Conservation (phyloP, 257 asterid species). For the Nicotiana obtusifolia region DNA sequence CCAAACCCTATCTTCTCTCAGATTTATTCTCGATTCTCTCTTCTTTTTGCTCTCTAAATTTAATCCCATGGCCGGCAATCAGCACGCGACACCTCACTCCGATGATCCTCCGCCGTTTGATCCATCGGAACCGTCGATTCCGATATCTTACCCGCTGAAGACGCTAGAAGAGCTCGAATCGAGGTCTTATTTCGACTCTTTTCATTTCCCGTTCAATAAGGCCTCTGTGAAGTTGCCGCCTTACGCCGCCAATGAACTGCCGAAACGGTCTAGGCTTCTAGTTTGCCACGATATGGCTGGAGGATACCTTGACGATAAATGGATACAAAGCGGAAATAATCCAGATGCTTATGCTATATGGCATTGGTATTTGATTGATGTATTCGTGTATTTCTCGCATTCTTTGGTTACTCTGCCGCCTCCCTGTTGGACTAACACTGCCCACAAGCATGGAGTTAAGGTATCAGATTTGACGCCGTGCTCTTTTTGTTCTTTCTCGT, state of each 20-base stretch:
- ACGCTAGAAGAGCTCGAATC: conserved; percentile 77
- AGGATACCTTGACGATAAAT: conserved; percentile 75
- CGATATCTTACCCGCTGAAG: conserved; percentile 71
- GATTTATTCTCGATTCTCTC: conserved; percentile 28
- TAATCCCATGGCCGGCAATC: conserved; percentile 10
- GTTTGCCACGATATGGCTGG: conserved; percentile 95
- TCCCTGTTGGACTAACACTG: conserved; percentile 87
- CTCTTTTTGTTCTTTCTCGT: neutral
- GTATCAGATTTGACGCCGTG: conserved; percentile 16
- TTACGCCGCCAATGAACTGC: conserved; percentile 23
- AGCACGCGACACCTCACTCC: neutral
- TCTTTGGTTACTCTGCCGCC: conserved; percentile 85
- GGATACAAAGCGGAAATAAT: conserved; percentile 77
- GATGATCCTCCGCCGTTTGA: conserved; percentile 57
- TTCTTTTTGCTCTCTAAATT: conserved; percentile 23
- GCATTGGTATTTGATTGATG: conserved; percentile 97
- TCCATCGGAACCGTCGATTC: conserved; percentile 53
- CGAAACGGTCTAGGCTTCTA: conserved; percentile 56
- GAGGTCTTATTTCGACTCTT: conserved; percentile 67
- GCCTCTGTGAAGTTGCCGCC: conserved; percentile 43
- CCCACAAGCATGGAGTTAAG: conserved; percentile 90
- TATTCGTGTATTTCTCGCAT: conserved; percentile 87
- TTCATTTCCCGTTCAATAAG: conserved; percentile 67
- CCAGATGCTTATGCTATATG: conserved; percentile 71
- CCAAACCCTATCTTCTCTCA: conserved; percentile 34